Evolutionary conservation across 169 alveolate species (phyloP), one percentile per base, ranked within the genome.

Genomic region (Hammondia hammondi): DNA sequence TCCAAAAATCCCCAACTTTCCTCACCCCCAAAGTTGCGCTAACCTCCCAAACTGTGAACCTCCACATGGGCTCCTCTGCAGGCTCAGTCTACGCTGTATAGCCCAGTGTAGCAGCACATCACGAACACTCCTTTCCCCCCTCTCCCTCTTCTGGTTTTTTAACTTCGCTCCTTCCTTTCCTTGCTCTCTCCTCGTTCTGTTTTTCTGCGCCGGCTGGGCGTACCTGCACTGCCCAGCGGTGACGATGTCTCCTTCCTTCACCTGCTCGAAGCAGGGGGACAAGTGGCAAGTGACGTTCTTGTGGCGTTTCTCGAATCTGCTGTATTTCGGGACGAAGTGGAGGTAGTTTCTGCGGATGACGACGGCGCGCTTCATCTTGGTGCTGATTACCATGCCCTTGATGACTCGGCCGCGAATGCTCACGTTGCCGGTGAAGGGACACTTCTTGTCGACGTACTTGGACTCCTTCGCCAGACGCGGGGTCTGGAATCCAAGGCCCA

Each of bases 391-490:
- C 99, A 99, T 98, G 91, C 99, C 99, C 98, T 98, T 99, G 96
- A 98, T 95, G 96, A 99, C 98, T 94, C 99, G 98, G 72, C 99
- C 99, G 96, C 99, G 98, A 96, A 99, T 99, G 94, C 99, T 96
- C 48, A 99, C 99, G 96, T 98, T 98, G 88, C 99, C 99, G 61
- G 99, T 99, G 98, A 99, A 99, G 88, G 99, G 99, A 98, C 99
- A 99, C 97, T 99, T 99, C 98, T 99, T 99, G 97, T 99, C 99
- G 96, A 99, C 98, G 97, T 98, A 99, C 95, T 97, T 97, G 81
- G 99, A 99, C 94, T 98, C 99, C 96, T 98, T 99, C 90, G 99
- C 99, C 96, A 98, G 99, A 96, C 98, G 98, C 85, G 99, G 99
- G 37, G 99, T 98, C 89, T 98, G 97, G 97, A 99, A 99, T 94